phyloP scores from a whole-genome alignment of 2,329 filamentous ascomycete species.

The Curvularia sp. region DNA sequence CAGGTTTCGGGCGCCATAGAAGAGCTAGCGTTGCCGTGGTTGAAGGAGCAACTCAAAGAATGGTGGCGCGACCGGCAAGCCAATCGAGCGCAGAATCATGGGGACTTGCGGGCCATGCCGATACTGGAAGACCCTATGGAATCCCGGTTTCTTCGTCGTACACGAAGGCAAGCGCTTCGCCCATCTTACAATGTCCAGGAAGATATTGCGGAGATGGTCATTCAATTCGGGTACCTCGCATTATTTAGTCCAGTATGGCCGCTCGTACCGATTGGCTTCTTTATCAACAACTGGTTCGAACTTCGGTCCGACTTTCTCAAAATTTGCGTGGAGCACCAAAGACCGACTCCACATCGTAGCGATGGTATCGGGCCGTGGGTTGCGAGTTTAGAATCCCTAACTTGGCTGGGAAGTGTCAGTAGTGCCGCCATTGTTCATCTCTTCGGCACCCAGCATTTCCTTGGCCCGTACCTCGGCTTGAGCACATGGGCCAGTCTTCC shows the following conservation, averaged over 20 bases:
- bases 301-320: constrained; percentile 47
- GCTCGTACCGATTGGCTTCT: constrained; percentile 45
- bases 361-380: constrained; percentile 48
- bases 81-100: constrained; percentile 3
- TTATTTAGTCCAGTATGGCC: constrained; percentile 48
- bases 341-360: constrained; percentile 37
- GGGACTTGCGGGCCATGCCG: background rate
- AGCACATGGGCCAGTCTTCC: constrained; percentile 41
- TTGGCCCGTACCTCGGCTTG: constrained; percentile 25
- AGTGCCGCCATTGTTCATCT: constrained; percentile 46
- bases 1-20: constrained; percentile 42
- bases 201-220: constrained; percentile 47
- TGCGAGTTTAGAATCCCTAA: constrained; percentile 40
- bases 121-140: constrained; percentile 41
- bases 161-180: constrained; percentile 40
- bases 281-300: constrained; percentile 50
- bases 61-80: constrained; percentile 43
- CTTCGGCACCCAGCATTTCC: constrained; percentile 32
- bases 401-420: constrained; percentile 45
- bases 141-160: constrained; percentile 38
- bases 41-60: constrained; percentile 37
- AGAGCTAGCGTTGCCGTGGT: constrained; percentile 41
- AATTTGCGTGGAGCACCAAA: constrained; percentile 44
- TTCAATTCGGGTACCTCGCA: constrained; percentile 47
- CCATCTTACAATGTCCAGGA: constrained; percentile 47